phyloP scores from a whole-genome alignment of 331 rosid species.

The Malus hybrid region DNA sequence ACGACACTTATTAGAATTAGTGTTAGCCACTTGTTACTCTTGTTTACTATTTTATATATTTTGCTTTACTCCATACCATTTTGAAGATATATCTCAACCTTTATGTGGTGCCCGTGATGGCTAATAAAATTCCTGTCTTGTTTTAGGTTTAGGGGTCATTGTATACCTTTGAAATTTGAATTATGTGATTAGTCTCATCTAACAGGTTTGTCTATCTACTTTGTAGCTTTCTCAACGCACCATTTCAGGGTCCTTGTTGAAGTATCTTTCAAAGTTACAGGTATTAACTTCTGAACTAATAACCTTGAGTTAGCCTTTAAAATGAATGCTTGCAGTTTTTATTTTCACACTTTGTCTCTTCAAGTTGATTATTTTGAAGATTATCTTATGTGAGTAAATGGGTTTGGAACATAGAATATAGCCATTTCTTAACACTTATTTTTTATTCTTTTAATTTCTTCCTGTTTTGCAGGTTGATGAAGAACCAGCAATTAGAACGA shows the following conservation, averaged over 20 bases:
- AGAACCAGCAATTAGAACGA: conserved; percentile 87
- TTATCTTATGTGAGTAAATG: background rate
- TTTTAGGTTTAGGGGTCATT: background rate
- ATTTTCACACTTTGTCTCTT: conserved; percentile 10
- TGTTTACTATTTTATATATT: background rate
- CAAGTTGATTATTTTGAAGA: background rate
- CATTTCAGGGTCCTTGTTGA: conserved; percentile 78
- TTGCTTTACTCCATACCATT: background rate
- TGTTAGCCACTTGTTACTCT: background rate
- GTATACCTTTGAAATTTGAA: background rate
- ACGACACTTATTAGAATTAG: background rate
- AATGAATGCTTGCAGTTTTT: background rate
- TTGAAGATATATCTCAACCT: background rate
- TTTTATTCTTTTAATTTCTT: conserved; percentile 4
- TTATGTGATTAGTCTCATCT: background rate
- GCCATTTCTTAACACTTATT: background rate
- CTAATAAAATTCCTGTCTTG: background rate
- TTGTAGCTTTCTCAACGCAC: conserved; percentile 88
- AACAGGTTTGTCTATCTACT: conserved; percentile 1
- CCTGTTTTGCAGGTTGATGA: conserved; percentile 68
- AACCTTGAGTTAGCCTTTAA: conserved; percentile 10
- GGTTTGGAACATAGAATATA: background rate
- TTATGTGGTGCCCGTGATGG: background rate
- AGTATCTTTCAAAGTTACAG: conserved; percentile 87
- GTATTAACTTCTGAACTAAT: conserved; percentile 29